Evolutionary conservation across 192 early-diverging fungal genomes (phyloP), one percentile per base, ranked within the genome.

Genomic region (Entomortierella beljakovae): DNA sequence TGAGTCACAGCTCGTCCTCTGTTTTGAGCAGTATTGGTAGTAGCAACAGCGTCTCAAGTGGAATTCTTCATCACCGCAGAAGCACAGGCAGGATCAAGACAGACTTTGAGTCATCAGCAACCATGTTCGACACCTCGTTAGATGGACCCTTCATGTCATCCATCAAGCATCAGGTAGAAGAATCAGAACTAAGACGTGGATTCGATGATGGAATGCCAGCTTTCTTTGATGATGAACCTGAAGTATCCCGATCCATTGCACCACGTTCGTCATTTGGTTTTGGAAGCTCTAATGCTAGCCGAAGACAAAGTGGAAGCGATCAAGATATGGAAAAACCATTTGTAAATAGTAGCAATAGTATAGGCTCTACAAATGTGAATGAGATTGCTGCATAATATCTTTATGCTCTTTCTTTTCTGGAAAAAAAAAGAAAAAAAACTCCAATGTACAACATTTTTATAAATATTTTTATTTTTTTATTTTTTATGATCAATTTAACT

Each of bases 161-260:
- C 0, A 57, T 48, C n/a, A 63, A 46, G 20, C 43, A 46, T 2
- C 43, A 46, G 4, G 6, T 20, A 15, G 13, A 13, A 9, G 50
- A 49, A 15, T 29, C 43, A 1, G 69, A 71, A 20, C 22, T 64
- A 22, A 52, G 70, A 28, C 52, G 73, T 0, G 73, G 73, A 8
- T 77, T 68, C n/a, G 73, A 77, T 40, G 73, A 68, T 32, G 73
- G 73, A 1, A 77, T 77, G 53, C 73, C 73, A 0, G 73, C 66
- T 4, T 77, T 77, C 42, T 57, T 64, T 72, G 42, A 40, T 2
- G 70, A 72, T 38, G 68, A 70, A 34, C 51, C 57, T 22, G 65
- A 51, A 16, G 63, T 59, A 6, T 26, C 13, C 5, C 55, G 22
- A n/a, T n/a, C 15, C 20, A 53, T 15, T 53, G 23, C 3, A 26